These are phyloP conservation scores for Gossypium raimondii DNA, from an alignment of 345 rosid species.

Conservation along the genomic window DNA sequence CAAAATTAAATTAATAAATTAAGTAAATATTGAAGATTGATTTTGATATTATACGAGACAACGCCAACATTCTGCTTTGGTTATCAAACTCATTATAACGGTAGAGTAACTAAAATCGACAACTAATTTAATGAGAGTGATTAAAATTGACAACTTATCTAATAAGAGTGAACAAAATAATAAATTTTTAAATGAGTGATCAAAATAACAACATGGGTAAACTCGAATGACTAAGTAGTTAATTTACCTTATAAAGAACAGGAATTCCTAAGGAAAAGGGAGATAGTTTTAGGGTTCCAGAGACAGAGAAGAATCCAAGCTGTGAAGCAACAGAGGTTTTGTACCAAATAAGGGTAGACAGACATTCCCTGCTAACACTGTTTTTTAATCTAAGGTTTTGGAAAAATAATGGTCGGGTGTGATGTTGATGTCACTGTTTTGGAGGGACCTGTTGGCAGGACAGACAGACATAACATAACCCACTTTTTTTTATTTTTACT, in stretches of 20 bases:
- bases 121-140: too few species aligned
- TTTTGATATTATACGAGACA: too few species aligned
- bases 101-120: too few species aligned
- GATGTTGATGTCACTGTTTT: background rate
- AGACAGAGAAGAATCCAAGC: background rate
- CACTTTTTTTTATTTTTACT: background rate
- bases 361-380: constrained; percentile 7
- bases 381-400: background rate
- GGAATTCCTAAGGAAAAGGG: background rate
- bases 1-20: too few species aligned
- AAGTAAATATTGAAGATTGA: too few species aligned
- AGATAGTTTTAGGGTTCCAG: background rate
- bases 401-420: constrained; percentile 4
- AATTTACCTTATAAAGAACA: background rate
- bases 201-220: too few species aligned
- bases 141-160: too few species aligned
- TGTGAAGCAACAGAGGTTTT: constrained; percentile 2
- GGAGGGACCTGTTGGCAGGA: background rate
- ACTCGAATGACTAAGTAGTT: too few species aligned
- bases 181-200: too few species aligned
- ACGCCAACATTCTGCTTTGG: too few species aligned
- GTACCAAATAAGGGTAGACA: background rate
- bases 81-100: too few species aligned
- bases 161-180: too few species aligned
- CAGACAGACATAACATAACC: background rate